Base-by-base conservation (phyloP, 2,329 filamentous ascomycete genomes). In the Triangularia verruculosa region DNA sequence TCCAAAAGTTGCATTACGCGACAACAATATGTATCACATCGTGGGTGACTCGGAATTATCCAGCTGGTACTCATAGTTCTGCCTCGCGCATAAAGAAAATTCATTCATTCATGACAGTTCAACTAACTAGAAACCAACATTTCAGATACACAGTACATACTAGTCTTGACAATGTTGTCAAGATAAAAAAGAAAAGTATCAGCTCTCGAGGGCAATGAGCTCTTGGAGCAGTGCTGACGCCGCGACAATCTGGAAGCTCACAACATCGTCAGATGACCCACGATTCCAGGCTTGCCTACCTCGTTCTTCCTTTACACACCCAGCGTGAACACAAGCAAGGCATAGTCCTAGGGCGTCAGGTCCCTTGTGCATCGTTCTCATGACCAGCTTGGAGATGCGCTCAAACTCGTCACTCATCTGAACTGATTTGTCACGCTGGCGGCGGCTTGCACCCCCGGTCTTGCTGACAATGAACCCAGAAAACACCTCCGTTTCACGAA, bases 381-480 rank as follows among this genome's bases (percentile, higher is more conserved):
- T 70, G 43, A 72, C 71, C 74, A 76, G 81, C 2, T 74, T 71
- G 13, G 79, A 74, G 52, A 82, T 76, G 8, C 78, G 76, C 52
- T 83, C 80, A 56, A 81, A 84, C 56, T 82, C 81, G 13, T 84
- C 82, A 60, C 79, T 80, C 20, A 86, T 76, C 67, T 81, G 81
- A 55, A 78, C 73, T 1, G 83, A 85, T 1, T 76, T 75, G 55
- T 86, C 83, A 2, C 82, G 78, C 67, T 86, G 82, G 2, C 81
- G 79, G 9, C 75, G 74, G 0, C 79, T 83, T 71, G 83, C 83
- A 0, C 74, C 68, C 0, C 83, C 83, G 0, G 72, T 74, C 65
- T 79, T 82, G 72, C 82, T 85, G 47, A 84, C 72, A n/a, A 86
- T 79, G n/a, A 77, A 79, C 8, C 83, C 84, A 24, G 82, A 83